phyloP scores from a whole-genome alignment of 2,329 filamentous ascomycete genomes.

The Akanthomyces lecanii region DNA sequence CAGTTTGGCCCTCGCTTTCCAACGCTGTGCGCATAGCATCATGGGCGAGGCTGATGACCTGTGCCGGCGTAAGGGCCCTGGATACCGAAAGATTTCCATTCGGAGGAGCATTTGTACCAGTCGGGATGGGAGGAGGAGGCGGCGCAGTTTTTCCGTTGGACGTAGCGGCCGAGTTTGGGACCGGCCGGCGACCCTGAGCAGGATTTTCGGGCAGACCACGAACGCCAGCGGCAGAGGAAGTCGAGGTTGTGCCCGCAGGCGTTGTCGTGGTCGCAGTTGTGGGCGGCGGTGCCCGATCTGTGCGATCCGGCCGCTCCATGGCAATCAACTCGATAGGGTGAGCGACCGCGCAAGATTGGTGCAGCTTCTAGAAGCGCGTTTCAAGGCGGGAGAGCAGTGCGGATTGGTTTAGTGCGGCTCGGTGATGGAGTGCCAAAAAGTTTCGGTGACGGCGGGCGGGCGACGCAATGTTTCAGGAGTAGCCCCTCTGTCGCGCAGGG shows the following conservation, averaged over 20 bases:
- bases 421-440: conserved; percentile 9
- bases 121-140: conserved; percentile 44
- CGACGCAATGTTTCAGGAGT: conserved; percentile 15
- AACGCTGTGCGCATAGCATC: conserved; percentile 65
- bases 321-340: conserved; percentile 18
- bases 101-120: conserved; percentile 43
- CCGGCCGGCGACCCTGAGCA: conserved; percentile 35
- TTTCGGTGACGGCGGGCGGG: conserved; percentile 13
- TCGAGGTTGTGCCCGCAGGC: neutral
- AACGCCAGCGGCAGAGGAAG: neutral
- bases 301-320: conserved; percentile 32
- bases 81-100: conserved; percentile 46
- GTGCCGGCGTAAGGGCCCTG: conserved; percentile 53
- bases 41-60: conserved; percentile 62
- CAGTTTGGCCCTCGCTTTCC: conserved; percentile 61
- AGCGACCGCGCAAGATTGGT: conserved; percentile 21
- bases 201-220: conserved; percentile 40
- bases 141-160: conserved; percentile 39
- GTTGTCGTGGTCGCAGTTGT: conserved; percentile 20
- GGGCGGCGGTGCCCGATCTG: conserved; percentile 12
- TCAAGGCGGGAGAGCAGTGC: conserved; percentile 12
- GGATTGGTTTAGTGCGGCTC: neutral
- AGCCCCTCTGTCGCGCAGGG: conserved; percentile 15
- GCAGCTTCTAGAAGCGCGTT: conserved; percentile 21
- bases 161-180: conserved; percentile 35